These are phyloP conservation scores for Geosmithia putterillii DNA, from an alignment of 2,329 filamentous ascomycete species.

Conservation along the genomic window DNA sequence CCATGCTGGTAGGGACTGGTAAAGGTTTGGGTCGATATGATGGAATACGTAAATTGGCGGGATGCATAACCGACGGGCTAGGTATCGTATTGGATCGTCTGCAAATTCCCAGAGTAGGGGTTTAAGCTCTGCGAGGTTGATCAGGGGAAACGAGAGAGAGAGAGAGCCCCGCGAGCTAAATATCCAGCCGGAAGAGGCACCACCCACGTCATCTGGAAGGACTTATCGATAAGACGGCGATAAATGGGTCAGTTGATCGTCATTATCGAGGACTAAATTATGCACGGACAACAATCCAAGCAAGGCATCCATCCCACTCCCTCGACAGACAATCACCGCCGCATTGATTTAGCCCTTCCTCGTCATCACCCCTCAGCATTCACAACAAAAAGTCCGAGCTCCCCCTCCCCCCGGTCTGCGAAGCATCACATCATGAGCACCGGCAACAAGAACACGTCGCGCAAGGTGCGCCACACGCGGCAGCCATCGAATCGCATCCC, in stretches of 20 bases:
- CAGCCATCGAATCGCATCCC: constrained; percentile 26
- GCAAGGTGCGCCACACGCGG: constrained; percentile 24
- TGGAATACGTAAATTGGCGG: not conserved
- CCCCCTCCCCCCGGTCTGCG: too few relatives aligned
- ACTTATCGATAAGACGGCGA: not conserved
- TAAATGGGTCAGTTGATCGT: not conserved
- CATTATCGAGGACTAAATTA: not conserved
- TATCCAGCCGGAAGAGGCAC: not conserved
- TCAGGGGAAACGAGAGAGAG: not conserved
- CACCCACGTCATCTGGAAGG: not conserved
- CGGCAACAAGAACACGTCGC: constrained; percentile 17
- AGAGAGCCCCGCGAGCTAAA: not conserved
- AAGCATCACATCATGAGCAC: constrained; percentile 28
- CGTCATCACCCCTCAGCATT: too few relatives aligned
- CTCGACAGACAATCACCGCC: too few relatives aligned
- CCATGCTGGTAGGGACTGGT: constrained; percentile 14
- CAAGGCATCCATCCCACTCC: not conserved
- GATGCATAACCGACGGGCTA: not conserved
- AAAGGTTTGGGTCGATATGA: not conserved
- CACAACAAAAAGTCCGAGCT: too few relatives aligned
- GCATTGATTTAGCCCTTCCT: too few relatives aligned
- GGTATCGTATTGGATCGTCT: not conserved
- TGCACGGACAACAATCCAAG: not conserved
- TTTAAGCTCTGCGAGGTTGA: not conserved
- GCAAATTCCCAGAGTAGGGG: not conserved